phyloP scores from a whole-genome alignment of 2,329 filamentous ascomycete species.

The Niveomyces coronatus region DNA sequence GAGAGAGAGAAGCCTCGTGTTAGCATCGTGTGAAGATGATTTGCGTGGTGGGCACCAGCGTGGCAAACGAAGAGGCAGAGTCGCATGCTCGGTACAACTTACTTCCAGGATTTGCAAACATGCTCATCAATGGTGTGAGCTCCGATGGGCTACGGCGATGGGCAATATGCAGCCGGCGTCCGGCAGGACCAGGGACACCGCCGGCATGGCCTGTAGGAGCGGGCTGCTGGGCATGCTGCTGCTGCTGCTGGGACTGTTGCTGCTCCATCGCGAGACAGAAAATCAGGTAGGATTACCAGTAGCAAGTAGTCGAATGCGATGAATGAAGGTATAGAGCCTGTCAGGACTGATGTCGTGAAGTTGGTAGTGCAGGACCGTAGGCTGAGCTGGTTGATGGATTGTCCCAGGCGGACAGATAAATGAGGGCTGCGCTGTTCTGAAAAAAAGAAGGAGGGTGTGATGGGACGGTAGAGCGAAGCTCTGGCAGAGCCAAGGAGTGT shows the following conservation, averaged over 20 bases:
- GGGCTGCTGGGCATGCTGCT: constrained; percentile 26
- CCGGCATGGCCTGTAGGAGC: constrained; percentile 39
- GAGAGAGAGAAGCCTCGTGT: constrained; percentile 10
- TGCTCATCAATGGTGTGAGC: constrained; percentile 95
- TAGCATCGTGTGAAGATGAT: constrained; percentile 2
- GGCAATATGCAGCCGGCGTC: constrained; percentile 90
- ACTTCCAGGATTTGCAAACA: constrained; percentile 59
- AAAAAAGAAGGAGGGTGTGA: constrained; percentile 27
- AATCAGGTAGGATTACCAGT: constrained; percentile 27
- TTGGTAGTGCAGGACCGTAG: constrained; percentile 3
- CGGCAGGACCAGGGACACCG: constrained; percentile 62
- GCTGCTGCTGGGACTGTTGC: constrained; percentile 35
- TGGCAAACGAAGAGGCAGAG: not conserved
- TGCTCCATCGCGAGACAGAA: constrained; percentile 49
- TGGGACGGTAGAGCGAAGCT: constrained; percentile 18
- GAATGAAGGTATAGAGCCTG: constrained; percentile 13
- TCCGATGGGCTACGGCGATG: constrained; percentile 95
- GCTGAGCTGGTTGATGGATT: constrained; percentile 1
- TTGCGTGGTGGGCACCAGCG: not conserved
- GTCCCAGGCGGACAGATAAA: constrained; percentile 3
- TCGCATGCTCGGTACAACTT: constrained; percentile 27
- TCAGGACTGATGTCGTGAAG: constrained; percentile 10
- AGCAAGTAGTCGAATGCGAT: constrained; percentile 37
- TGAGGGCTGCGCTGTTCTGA: constrained; percentile 2
- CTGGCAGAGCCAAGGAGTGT: constrained; percentile 28